Base-by-base conservation (phyloP, 331 rosid species). In the Quercus lobata region DNA sequence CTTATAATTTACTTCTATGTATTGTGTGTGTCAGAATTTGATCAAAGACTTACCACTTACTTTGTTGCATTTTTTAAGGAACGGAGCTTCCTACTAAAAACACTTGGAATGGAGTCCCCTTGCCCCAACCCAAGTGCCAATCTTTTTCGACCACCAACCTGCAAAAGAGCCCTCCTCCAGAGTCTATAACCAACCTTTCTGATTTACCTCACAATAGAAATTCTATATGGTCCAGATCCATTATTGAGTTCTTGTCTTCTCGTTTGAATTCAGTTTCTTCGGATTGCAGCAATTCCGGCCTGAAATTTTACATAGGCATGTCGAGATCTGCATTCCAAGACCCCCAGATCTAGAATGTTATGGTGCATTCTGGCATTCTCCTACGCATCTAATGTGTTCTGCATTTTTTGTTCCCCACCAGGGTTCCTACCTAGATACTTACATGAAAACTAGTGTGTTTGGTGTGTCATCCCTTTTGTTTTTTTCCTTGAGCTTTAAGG, bases 141-240 rank as follows among this genome's bases (percentile, higher is more conserved):
- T 70, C 81, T 85, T 76, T 89, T 91, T 58, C 97, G 88, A 73
- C 93, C 97, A n/a, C 99, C 99, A 24, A 76, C 88, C 76, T 96
- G 99, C 97, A 96, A 93, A 92, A 88, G 99, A 89, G 91, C 97
- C 81, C 94, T 96, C 71, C 92, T 96, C 74, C 94, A 91, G 4
- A 92, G 97, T 79, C 89, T 89, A 87, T 91, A 87, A 80, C 76
- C 80, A 69, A 63, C 80, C 76, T 73, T 73, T 74, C 78, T 83
- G 81, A 69, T 81, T 74, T 78, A 71, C 80, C 87, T 84, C 74
- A 79, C 74, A 74, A 57, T 30, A 76, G 27, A 69, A 76, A 77
- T 75, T 77, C 58, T 78, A 69, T 63, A 32, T 81, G 79, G 63
- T 76, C 75, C 69, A 83, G 82, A 71, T 80, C 78, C 83, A 74